Percentiles rank a stretch among this genome's conserved stretches.
These are phyloP conservation scores for Apium graveolens DNA, from an alignment of 129 eudicot genomes.

Conservation along the genomic window DNA sequence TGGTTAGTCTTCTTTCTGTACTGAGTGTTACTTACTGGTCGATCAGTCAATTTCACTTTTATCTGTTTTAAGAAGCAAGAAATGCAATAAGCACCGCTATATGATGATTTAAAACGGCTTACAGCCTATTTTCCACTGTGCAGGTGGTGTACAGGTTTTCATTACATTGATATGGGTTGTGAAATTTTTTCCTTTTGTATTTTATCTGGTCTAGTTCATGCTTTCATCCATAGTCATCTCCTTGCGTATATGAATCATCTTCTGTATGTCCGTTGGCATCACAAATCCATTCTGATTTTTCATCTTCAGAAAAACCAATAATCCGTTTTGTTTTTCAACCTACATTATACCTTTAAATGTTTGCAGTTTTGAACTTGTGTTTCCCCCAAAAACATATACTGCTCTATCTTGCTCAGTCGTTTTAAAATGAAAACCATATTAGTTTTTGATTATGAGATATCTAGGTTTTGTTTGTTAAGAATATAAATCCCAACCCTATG, in stretches of 20 bases:
- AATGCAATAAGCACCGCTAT: not conserved
- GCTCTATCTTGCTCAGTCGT: not conserved
- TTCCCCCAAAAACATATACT: not conserved
- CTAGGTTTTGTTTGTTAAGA: not conserved
- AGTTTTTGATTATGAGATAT: not conserved
- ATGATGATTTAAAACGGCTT: slow-evolving; percentile 4
- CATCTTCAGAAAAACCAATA: not conserved
- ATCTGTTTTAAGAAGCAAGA: not conserved
- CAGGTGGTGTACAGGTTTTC: slow-evolving; percentile 19
- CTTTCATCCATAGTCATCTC: not conserved
- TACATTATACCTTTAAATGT: not conserved
- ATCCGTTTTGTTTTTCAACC: not conserved
- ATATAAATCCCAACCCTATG: not conserved
- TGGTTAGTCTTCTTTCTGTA: not conserved
- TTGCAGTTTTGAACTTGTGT: not conserved
- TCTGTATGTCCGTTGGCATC: not conserved
- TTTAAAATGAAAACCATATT: not conserved
- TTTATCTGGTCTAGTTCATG: not conserved
- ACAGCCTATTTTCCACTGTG: slow-evolving; percentile 14
- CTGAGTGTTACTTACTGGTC: not conserved
- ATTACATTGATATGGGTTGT: slow-evolving; percentile 4
- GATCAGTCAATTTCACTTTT: not conserved
- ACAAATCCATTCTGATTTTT: not conserved
- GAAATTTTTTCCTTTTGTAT: not conserved
- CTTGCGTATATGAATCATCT: not conserved